A percentile compares a stretch with the other conserved stretches of the same genome.
Conservation (phyloP, 768 basidiomycete genomes). For the Collybia sordida region DNA sequence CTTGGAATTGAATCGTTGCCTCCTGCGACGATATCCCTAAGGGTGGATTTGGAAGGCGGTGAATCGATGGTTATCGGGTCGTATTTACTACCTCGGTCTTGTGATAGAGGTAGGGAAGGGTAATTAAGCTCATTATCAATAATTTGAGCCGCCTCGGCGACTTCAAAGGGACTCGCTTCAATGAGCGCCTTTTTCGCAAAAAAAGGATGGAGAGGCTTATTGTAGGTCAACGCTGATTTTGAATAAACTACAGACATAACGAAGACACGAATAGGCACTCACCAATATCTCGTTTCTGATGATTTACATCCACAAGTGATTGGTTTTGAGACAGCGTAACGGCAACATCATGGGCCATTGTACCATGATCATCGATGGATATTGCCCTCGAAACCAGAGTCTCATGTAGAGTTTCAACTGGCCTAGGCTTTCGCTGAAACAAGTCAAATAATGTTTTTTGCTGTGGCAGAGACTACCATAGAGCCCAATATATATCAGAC, state of each 20-base stretch:
- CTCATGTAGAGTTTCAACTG: background rate
- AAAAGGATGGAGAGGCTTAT: conserved; percentile 14
- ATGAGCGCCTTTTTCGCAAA: conserved; percentile 7
- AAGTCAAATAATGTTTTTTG: conserved; percentile 44
- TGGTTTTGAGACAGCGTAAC: too few species aligned
- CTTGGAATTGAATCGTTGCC: background rate
- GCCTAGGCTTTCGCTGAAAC: conserved; percentile 22
- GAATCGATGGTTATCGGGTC: conserved; percentile 45
- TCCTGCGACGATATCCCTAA: conserved; percentile 31
- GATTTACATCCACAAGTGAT: too few species aligned
- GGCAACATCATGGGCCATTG: too few species aligned
- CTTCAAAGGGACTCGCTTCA: background rate
- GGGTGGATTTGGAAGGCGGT: conserved; percentile 22
- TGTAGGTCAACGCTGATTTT: background rate
- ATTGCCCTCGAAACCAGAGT: background rate
- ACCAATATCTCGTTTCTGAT: background rate
- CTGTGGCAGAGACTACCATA: conserved; percentile 9
- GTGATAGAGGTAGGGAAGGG: background rate
- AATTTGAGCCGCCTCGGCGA: conserved; percentile 8
- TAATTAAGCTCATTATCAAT: conserved; percentile 3
- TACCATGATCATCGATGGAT: background rate
- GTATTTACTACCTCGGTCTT: conserved; percentile 31
- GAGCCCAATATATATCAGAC: too few species aligned
- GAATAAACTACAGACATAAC: background rate
- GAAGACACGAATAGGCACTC: background rate